A percentile compares a stretch with the other conserved stretches of the same genome.
Conservation (phyloP, 306 rosid genomes). For the Calophaca sinica region DNA sequence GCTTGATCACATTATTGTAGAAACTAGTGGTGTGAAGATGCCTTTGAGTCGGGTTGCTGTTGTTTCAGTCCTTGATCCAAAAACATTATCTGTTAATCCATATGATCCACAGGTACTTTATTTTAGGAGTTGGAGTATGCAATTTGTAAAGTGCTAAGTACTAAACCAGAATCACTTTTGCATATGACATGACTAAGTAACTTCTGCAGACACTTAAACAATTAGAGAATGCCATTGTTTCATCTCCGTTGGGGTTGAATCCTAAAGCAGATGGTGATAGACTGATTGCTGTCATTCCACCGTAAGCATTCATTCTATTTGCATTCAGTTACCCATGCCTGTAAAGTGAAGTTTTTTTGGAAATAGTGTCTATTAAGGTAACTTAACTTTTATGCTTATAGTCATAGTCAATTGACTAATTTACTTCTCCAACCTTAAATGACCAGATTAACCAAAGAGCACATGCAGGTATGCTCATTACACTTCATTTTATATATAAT, state of each 20-base stretch:
- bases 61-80: slow-evolving; percentile 85
- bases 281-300: slow-evolving; percentile 91
- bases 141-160: slow-evolving; percentile 12
- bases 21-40: slow-evolving; percentile 79
- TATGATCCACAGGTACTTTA: slow-evolving; percentile 78
- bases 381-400: slow-evolving; percentile 14
- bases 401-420: slow-evolving; percentile 43
- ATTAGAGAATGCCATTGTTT: slow-evolving; percentile 83
- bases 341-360: slow-evolving; percentile 38
- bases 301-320: slow-evolving; percentile 63
- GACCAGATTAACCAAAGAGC: slow-evolving; percentile 93
- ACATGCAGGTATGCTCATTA: slow-evolving; percentile 69
- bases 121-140: slow-evolving; percentile 9
- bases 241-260: slow-evolving; percentile 87
- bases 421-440: slow-evolving; percentile 38
- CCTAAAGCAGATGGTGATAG: slow-evolving; percentile 89
- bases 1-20: slow-evolving; percentile 96
- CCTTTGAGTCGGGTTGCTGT: slow-evolving; percentile 82
- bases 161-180: slow-evolving; percentile 39
- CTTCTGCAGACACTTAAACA: slow-evolving; percentile 69
- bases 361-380: neutral
- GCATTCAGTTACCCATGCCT: slow-evolving; percentile 21
- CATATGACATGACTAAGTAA: slow-evolving; percentile 5
- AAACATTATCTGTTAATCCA: slow-evolving; percentile 85
- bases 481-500: slow-evolving; percentile 27